Percentiles rank a stretch among this genome's conserved stretches.
Conservation (phyloP, 192 early-diverging fungal species). For the Coemansia sp. region DNA sequence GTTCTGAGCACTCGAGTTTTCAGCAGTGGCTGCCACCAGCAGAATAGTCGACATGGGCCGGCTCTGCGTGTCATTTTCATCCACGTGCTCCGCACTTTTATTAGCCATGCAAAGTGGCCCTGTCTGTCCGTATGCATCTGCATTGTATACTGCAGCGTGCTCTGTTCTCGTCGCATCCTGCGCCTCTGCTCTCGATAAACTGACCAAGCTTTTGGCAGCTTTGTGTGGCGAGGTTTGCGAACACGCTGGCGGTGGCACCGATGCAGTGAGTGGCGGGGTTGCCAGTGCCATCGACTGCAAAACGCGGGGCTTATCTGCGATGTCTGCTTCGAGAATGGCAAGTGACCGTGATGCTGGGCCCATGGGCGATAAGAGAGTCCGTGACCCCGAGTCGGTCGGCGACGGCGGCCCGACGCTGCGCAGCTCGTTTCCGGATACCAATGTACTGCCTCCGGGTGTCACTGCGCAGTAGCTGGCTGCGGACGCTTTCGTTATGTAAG, state of each 20-base stretch:
- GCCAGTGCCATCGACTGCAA: constrained; percentile 1
- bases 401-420: constrained; percentile 8
- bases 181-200: neutral
- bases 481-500: constrained; percentile 6
- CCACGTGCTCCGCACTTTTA: neutral
- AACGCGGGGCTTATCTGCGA: neutral
- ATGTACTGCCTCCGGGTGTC: neutral
- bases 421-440: neutral
- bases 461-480: constrained; percentile 7
- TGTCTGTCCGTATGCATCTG: neutral
- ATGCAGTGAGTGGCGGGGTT: constrained; percentile 14
- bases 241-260: constrained; percentile 6
- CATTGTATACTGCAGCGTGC: neutral
- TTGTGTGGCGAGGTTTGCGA: constrained; percentile 22
- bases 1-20: constrained; percentile 23
- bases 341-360: neutral
- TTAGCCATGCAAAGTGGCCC: neutral
- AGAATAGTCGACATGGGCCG: constrained; percentile 32
- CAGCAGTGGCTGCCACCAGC: constrained; percentile 38
- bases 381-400: neutral
- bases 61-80: neutral
- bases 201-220: neutral
- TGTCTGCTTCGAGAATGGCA: neutral
- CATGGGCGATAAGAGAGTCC: neutral
- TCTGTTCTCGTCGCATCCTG: neutral